phyloP scores from a whole-genome alignment of 371 early-diverging fungal genomes.

The Mucor circinelloides region DNA sequence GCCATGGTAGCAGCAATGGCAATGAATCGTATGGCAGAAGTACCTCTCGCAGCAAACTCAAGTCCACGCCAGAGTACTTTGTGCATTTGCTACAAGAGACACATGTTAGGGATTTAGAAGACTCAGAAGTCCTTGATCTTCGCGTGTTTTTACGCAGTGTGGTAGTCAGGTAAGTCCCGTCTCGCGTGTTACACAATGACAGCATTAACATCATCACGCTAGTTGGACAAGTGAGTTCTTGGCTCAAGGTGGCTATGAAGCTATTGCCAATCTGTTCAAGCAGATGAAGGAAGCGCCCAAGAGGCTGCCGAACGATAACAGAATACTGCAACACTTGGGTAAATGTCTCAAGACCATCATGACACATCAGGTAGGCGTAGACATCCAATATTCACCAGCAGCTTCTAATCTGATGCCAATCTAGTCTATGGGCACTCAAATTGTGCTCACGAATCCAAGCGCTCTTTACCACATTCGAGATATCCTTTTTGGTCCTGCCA shows the following conservation, averaged over 20 bases:
- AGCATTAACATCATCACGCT: not conserved
- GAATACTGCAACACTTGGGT: conserved; percentile 41
- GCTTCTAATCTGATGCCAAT: not conserved
- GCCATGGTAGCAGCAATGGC: not conserved
- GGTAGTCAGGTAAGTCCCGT: conserved; percentile 30
- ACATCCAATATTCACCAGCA: not conserved
- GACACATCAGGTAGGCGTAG: conserved; percentile 39
- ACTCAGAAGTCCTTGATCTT: conserved; percentile 40
- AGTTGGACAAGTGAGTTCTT: conserved; percentile 57
- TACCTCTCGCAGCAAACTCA: conserved; percentile 23
- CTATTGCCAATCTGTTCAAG: conserved; percentile 38
- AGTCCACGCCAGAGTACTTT: conserved; percentile 42
- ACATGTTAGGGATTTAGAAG: conserved; percentile 39
- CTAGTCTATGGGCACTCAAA: conserved; percentile 38
- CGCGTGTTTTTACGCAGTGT: conserved; percentile 48
- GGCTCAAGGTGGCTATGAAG: conserved; percentile 45
- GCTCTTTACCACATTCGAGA: conserved; percentile 48
- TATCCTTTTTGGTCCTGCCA: conserved; percentile 46
- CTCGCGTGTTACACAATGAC: not conserved
- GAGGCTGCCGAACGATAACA: conserved; percentile 37
- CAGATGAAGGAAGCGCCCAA: conserved; percentile 49
- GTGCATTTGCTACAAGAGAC: conserved; percentile 33
- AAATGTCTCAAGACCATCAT: conserved; percentile 54
- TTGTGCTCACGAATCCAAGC: conserved; percentile 38
- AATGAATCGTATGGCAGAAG: conserved; percentile 13